Conservation (phyloP, 257 asterid species). For the Solanum tarapatanum region DNA sequence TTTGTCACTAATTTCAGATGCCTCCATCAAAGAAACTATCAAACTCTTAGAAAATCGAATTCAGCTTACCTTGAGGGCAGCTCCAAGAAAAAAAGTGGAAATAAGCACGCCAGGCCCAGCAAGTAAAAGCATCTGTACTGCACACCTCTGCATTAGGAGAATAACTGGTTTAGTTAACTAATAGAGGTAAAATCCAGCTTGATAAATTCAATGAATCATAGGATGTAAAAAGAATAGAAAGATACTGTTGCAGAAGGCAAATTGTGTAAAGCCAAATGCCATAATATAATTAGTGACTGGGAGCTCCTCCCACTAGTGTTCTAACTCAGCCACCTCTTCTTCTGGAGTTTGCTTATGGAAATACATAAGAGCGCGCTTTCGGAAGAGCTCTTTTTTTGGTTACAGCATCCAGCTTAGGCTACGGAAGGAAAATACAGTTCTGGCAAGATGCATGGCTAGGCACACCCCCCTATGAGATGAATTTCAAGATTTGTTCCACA, state of each 20-base stretch:
- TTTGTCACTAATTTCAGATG: conserved; percentile 14
- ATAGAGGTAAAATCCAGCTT: background rate
- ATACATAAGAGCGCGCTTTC: background rate
- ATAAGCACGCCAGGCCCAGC: conserved; percentile 98
- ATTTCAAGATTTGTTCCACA: background rate
- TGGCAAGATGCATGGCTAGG: background rate
- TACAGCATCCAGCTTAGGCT: background rate
- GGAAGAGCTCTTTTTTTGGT: background rate
- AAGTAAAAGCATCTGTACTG: conserved; percentile 76
- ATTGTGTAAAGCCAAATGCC: background rate
- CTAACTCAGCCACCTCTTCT: background rate
- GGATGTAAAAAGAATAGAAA: background rate
- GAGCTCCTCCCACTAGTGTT: background rate
- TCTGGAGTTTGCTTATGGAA: background rate
- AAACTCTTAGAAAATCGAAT: conserved; percentile 5
- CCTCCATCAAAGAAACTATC: conserved; percentile 1
- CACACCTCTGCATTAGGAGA: conserved; percentile 57
- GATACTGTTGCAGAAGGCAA: background rate
- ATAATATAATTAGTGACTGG: background rate
- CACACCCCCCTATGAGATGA: background rate
- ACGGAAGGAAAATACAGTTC: background rate
- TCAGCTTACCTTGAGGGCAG: conserved; percentile 67
- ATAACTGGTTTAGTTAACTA: background rate
- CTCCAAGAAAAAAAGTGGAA: conserved; percentile 82
- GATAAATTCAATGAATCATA: background rate